phyloP scores from a whole-genome alignment of 2,329 filamentous ascomycete species.

The Arthrobotrys megalospora region DNA sequence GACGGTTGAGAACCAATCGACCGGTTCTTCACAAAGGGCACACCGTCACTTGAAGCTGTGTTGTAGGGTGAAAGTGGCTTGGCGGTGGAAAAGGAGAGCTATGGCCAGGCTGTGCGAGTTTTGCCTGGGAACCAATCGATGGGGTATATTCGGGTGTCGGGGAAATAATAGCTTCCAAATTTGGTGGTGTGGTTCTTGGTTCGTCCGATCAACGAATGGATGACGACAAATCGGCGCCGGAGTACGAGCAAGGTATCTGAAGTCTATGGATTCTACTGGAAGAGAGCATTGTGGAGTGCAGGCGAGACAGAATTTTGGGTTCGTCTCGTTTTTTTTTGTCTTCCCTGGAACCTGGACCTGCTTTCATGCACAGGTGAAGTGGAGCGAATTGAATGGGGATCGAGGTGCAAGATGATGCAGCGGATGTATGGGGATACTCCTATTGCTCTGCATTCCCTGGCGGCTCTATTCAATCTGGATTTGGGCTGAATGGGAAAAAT shows the following conservation, averaged over 20 bases:
- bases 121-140: conserved; percentile 33
- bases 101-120: conserved; percentile 34
- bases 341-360: conserved; percentile 30
- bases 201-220: conserved; percentile 46
- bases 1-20: conserved; percentile 23
- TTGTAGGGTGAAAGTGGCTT: conserved; percentile 10
- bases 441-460: conserved; percentile 9
- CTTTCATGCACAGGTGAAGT: conserved; percentile 14
- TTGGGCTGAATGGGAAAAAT: neutral
- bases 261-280: conserved; percentile 24
- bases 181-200: conserved; percentile 21
- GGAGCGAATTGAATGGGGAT: conserved; percentile 8
- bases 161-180: conserved; percentile 37
- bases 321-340: conserved; percentile 8
- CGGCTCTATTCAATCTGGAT: conserved; percentile 7
- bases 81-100: conserved; percentile 26
- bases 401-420: conserved; percentile 30
- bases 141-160: neutral
- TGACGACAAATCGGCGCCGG: conserved; percentile 37
- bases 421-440: conserved; percentile 5
- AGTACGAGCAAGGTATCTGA: conserved; percentile 23
- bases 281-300: neutral
- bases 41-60: conserved; percentile 13
- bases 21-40: conserved; percentile 1
- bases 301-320: conserved; percentile 24